Base-by-base conservation (phyloP, 495 filamentous ascomycete species). In the Aspergillus egyptiacus region DNA sequence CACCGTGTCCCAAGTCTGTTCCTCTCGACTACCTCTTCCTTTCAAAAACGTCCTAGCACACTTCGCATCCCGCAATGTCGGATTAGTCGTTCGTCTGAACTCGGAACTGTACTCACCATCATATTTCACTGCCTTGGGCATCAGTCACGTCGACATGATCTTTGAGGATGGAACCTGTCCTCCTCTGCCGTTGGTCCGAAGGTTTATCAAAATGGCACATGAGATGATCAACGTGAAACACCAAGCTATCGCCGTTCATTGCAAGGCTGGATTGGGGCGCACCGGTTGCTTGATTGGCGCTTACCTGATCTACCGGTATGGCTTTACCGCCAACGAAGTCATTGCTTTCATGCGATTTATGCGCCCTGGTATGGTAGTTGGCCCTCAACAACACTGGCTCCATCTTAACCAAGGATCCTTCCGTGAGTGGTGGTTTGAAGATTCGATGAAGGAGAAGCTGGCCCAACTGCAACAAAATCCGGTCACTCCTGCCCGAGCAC, bases 301-400 rank as follows among this genome's bases (percentile, higher is more conserved):
- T 24, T 97, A 99, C 65, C 75, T 99, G 22, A 96, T 99, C 58
- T 99, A 99, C 70, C 78, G 90, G 45, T 83, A 97, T 68, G 94
- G 89, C n/a, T 99, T 97, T 62, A 97, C 91, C 1, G 93, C 94
- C 27, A 96, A 96, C 62, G 93, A 99, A 66, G 80, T 96, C 56
- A 99, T 99, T 67, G 87, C 93, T 5, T 99, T 88, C 69, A 97
- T 99, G 93, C 83, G 93, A 50, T 99, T 99, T 70, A 99, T 97
- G 93, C 83, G 93, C 27, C 93, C 93, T 0, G 93, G 93, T 17
- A 99, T 99, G 93, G 93, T 99, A 2, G 93, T 99, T 25, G 93
- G 93, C 1, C 93, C 93, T n/a, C 93, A 99, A 60, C 93, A 99
- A 66, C 93, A 99, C 65, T 99, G 93, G 93, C 77, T 99, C 14